Conservation (phyloP, 352 stramenopile genomes). For the Peronospora farinosa region DNA sequence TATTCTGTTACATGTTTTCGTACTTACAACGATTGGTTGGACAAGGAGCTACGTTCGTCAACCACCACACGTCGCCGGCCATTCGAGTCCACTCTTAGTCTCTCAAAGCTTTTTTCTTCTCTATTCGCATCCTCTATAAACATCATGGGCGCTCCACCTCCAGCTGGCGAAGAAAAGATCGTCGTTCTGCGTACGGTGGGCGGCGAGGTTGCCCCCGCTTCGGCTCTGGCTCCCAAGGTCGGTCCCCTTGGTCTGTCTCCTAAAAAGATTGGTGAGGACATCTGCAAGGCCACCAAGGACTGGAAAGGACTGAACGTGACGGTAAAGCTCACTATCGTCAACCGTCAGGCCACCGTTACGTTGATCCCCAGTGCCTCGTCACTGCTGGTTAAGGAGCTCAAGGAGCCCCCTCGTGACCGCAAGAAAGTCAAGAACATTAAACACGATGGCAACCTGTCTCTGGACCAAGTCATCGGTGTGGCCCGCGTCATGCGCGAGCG, state of each 20-base stretch:
- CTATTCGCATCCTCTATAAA: constrained; percentile 84
- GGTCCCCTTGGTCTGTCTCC: constrained; percentile 99
- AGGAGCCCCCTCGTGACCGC: constrained; percentile 97
- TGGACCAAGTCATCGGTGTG: constrained; percentile 99
- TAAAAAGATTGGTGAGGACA: constrained; percentile 99
- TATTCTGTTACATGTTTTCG: too few relatives aligned
- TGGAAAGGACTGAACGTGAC: constrained; percentile 99
- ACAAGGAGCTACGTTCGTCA: constrained; percentile 21
- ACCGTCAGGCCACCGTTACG: constrained; percentile 95
- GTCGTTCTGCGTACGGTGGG: constrained; percentile 98
- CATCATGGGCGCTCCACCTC: constrained; percentile 85
- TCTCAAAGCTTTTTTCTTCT: constrained; percentile 24
- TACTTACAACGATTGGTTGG: constrained; percentile 33
- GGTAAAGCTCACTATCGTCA: constrained; percentile 99
- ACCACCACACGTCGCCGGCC: background rate
- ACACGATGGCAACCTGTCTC: constrained; percentile 99
- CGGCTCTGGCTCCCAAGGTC: constrained; percentile 98
- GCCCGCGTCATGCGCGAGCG: constrained; percentile 95
- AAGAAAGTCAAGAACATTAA: constrained; percentile 99
- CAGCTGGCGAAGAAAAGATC: constrained; percentile 85
- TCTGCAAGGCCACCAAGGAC: constrained; percentile 98
- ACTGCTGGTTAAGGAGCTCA: constrained; percentile 99
- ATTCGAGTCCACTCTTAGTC: constrained; percentile 39
- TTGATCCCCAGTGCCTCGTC: constrained; percentile 97
- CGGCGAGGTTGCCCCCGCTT: constrained; percentile 97